Base-by-base conservation (phyloP, 83 land plant genomes). In the Diphasiastrum complanatum region DNA sequence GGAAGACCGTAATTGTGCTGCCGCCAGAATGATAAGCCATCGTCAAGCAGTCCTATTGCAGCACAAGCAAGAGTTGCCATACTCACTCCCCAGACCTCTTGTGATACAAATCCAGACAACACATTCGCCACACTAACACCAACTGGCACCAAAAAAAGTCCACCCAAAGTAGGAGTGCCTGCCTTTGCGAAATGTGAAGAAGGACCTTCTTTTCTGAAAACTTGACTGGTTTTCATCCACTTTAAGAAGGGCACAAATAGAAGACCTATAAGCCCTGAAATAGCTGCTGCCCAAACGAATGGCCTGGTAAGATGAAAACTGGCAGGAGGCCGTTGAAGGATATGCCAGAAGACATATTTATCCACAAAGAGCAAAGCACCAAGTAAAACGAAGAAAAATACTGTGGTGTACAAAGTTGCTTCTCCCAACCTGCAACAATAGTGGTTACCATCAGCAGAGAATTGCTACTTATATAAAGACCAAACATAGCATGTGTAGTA, bases 151-250 rank as follows among this genome's bases (percentile, higher is more conserved):
- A 93, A 85, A 75, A 75, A 88, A 32, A 93, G 34, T 46, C 99
- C 91, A 29, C 96, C 99, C 99, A 88, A 85, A 2, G 99, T 85
- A 2, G 96, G 86, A 4, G 85, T 88, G 33, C 85, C 90, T 38
- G 51, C 73, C 75, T 85, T 88, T 1, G 63, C 37, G 20, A 67
- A 69, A 24, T 81, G 82, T 24, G 59, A 52, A 27, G 29, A 22
- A 24, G 91, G 81, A 3, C 84, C 89, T 68, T 81, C 76, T 69
- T 47, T 68, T 33, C 79, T 76, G 11, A 76, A 59, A 1, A 81
- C 68, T 52, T 86, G 84, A 51, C 73, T 60, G 47, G 83, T 37
- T 67, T 78, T 85, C 24, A 93, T 49, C 26, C 51, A 50, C 37
- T 72, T 41, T 10, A 93, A 63, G 20, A 89, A 35, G 8, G 96